Percentiles rank a stretch among this genome's conserved stretches.
phyloP scores from a whole-genome alignment of 23 red algal genomes.

The Gracilaria vermiculophylla region DNA sequence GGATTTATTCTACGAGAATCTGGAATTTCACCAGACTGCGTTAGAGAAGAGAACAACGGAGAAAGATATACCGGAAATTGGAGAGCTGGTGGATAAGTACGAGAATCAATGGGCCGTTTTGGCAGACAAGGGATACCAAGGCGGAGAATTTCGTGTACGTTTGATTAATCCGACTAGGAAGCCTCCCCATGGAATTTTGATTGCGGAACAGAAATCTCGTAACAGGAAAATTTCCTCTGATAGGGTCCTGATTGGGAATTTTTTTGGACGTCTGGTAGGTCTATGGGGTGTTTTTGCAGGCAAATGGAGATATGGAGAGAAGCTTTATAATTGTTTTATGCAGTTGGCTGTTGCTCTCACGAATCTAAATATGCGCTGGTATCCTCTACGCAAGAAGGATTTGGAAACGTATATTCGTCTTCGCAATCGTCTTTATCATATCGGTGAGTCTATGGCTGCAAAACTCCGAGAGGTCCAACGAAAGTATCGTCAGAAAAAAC shows the following conservation, averaged over 20 bases:
- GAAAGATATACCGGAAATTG: background rate
- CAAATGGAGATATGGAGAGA: background rate
- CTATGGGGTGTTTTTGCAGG: background rate
- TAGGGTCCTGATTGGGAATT: background rate
- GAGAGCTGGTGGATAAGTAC: background rate
- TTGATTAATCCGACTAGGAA: background rate
- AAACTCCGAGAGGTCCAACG: background rate
- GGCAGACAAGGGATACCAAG: conserved; percentile 30
- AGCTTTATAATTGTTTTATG: background rate
- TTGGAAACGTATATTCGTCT: background rate
- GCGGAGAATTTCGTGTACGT: background rate
- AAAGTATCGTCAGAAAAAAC: background rate
- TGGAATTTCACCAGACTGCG: background rate
- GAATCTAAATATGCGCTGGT: conserved; percentile 1
- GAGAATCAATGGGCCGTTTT: background rate
- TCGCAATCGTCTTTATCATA: background rate
- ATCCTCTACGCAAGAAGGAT: background rate
- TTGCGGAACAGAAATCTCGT: background rate
- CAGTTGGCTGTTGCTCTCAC: background rate
- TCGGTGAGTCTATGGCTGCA: background rate
- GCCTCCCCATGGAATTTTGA: background rate
- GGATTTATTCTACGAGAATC: conserved; percentile 1
- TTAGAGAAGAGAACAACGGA: conserved; percentile 17
- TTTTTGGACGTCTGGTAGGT: background rate
- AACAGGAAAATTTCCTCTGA: conserved; percentile 12